Percentiles rank a stretch among this genome's conserved stretches.
phyloP scores from a whole-genome alignment of 2,329 filamentous ascomycete species.

The Ceratocystis colombiana region DNA sequence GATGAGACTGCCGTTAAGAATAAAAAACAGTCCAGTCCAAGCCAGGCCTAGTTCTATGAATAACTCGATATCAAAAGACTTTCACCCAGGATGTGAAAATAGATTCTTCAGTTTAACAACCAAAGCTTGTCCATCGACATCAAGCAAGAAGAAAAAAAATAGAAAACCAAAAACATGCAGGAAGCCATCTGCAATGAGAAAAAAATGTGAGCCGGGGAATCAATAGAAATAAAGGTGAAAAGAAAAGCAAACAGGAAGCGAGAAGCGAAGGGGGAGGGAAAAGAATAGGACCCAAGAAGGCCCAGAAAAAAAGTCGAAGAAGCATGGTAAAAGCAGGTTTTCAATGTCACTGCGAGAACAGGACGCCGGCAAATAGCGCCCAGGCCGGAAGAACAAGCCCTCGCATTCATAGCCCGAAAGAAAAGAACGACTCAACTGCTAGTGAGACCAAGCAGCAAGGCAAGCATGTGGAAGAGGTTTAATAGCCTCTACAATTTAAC shows the following conservation, averaged over 20 bases:
- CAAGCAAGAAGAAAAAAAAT: slow-evolving; percentile 14
- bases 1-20: neutral
- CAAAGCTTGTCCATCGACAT: slow-evolving; percentile 7
- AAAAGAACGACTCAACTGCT: neutral
- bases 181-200: neutral
- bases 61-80: slow-evolving; percentile 8
- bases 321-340: neutral
- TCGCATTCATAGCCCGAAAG: neutral
- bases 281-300: neutral
- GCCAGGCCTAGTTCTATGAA: neutral
- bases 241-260: slow-evolving; percentile 4
- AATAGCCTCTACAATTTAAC: slow-evolving; percentile 5
- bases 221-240: slow-evolving; percentile 13
- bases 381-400: neutral
- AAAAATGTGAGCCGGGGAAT: slow-evolving; percentile 14
- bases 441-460: neutral
- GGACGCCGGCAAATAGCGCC: neutral
- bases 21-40: neutral
- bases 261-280: neutral
- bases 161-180: slow-evolving; percentile 14
- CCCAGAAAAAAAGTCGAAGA: neutral
- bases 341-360: neutral
- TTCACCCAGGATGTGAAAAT: neutral
- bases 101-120: neutral
- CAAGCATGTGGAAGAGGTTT: neutral